Percentiles rank a stretch among this genome's conserved stretches.
Evolutionary conservation across 345 rosid genomes (phyloP).

Genomic region (Lagerstroemia speciosa): DNA sequence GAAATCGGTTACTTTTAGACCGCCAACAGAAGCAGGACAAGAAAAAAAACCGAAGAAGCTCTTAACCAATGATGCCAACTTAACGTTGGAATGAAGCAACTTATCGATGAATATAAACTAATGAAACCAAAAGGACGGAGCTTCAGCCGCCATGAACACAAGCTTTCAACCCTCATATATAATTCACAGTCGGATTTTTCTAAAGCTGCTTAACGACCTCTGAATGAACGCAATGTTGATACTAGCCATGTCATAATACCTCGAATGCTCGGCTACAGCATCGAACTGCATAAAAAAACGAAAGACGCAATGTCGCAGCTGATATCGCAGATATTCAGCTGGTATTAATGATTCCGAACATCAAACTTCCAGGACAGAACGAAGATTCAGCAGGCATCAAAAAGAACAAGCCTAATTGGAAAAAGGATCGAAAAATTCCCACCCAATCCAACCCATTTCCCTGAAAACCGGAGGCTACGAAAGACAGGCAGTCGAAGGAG

Average conservation of each 20-base stretch:
- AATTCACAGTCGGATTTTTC: background rate
- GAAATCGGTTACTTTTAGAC: background rate
- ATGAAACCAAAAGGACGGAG: background rate
- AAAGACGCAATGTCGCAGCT: background rate
- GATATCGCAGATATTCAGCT: background rate
- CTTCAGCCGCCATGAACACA: background rate
- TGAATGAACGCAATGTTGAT: background rate
- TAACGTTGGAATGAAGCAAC: background rate
- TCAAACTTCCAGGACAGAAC: background rate
- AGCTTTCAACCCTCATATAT: background rate
- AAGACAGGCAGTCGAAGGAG: background rate
- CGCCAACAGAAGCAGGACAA: background rate
- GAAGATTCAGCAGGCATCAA: background rate
- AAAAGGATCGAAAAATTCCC: background rate
- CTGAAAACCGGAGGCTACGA: background rate
- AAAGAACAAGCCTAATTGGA: background rate
- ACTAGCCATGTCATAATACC: background rate
- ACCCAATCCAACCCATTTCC: background rate
- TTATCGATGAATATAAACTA: background rate
- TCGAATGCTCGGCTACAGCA: background rate
- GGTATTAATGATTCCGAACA: background rate
- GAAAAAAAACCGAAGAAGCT: too few species aligned
- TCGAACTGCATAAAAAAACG: background rate
- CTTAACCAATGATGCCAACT: background rate
- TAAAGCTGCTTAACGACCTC: background rate